Evolutionary conservation across 495 filamentous ascomycete genomes (phyloP), one percentile per base, ranked within the genome.

Genomic region (Penicillium roqueforti): DNA sequence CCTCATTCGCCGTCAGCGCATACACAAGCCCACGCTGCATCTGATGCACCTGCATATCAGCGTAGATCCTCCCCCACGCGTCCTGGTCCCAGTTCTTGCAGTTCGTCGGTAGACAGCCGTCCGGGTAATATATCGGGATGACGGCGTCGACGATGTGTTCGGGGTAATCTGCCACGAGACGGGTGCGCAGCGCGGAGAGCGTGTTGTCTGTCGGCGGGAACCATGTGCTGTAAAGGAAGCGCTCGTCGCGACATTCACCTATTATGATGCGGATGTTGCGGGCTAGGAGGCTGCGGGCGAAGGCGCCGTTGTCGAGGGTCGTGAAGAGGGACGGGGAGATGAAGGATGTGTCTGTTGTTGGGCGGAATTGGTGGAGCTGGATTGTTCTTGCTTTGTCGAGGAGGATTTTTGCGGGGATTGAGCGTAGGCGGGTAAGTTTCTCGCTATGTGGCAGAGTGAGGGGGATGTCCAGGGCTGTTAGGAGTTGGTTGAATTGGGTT

Each of bases 181-280:
- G 72, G 2, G 61, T 51, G 49, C 72, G 72, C 7, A 83, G 56
- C 4, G 69, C 55, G 57, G 66, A 48, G 19, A 71, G 39, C 55
- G 72, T 62, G 39, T 79, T 66, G 0, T 67, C 59, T 49, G 58
- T 45, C 1, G 74, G 74, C 1, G 79, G 61, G 47, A 60, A 68
- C 68, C 70, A 75, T 20, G 60, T 62, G 3, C 66, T 72, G 61
- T 84, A 84, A 26, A 81, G 66, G 64, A 69, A 69, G 44, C 72
- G 74, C 55, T 84, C 81, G 55, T 83, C 76, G 40, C 68, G 55
- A 52, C 78, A 80, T 68, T 84, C 81, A 43, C 81, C 81, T 29
- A 77, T 68, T 46, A 84, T 66, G 44, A 84, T 56, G 20, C 69
- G 75, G 54, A 83, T 59, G 26, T 74, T 73, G 10, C 78, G 71